phyloP scores from a whole-genome alignment of 345 rosid genomes.

The Odontarrhena argentea region DNA sequence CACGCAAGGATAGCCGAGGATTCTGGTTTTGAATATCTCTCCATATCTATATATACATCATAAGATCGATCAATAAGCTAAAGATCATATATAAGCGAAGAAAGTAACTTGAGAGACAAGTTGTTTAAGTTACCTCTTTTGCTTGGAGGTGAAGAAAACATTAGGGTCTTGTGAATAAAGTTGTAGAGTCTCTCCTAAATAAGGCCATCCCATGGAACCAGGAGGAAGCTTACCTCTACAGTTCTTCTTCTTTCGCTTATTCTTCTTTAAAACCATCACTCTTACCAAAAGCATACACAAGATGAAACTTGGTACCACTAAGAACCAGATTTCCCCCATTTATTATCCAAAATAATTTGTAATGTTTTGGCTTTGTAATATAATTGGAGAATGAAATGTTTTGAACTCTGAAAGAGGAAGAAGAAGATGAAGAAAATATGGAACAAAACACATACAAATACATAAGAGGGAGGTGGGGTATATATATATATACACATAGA shows the following conservation, averaged over 20 bases:
- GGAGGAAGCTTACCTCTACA: conserved; percentile 67
- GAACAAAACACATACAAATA: conserved; percentile 16
- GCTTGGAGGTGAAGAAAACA: conserved; percentile 62
- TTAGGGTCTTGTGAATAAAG: conserved; percentile 82
- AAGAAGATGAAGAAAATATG: conserved; percentile 19
- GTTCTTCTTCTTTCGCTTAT: conserved; percentile 33
- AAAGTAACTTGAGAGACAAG: conserved; percentile 22
- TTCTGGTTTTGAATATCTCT: conserved; percentile 77
- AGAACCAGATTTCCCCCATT: conserved; percentile 30
- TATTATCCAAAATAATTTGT: conserved; percentile 2
- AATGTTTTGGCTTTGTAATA: not conserved
- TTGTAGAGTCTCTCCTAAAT: conserved; percentile 75
- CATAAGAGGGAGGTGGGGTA: conserved; percentile 32
- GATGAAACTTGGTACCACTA: conserved; percentile 28
- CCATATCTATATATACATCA: conserved; percentile 62
- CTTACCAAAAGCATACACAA: conserved; percentile 33
- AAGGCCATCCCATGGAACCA: conserved; percentile 92
- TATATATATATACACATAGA: conserved; percentile 28
- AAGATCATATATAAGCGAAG: not conserved
- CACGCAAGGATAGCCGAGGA: conserved; percentile 85
- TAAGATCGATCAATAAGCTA: conserved; percentile 8
- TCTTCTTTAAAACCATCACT: conserved; percentile 33
- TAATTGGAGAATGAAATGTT: not conserved
- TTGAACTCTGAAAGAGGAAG: conserved; percentile 6
- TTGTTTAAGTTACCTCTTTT: conserved; percentile 52